phyloP scores from a whole-genome alignment of 2,329 filamentous ascomycete genomes.

The Zasmidium citrigriseum region DNA sequence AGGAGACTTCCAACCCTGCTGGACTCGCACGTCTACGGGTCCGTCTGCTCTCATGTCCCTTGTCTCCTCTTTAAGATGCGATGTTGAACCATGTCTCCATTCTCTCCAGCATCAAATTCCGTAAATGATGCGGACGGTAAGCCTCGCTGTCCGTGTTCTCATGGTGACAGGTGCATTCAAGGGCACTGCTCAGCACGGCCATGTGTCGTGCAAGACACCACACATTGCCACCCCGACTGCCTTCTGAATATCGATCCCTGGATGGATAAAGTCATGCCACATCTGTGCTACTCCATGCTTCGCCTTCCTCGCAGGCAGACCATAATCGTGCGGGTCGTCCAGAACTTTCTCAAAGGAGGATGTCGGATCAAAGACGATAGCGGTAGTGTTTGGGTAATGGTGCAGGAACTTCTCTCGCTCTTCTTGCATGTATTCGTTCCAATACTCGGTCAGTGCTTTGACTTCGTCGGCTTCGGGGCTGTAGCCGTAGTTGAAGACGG shows the following conservation, averaged over 20 bases:
- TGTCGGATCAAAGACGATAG: neutral
- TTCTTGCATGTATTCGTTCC: neutral
- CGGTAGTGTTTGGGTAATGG: neutral
- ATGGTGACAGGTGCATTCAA: no score
- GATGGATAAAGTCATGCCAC: conserved; percentile 7
- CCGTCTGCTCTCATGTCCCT: no score
- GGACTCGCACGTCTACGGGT: no score
- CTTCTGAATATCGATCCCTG: conserved; percentile 1
- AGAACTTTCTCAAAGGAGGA: neutral
- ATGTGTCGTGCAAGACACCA: neutral
- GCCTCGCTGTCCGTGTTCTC: no score
- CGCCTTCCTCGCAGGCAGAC: neutral
- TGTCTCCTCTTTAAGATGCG: no score
- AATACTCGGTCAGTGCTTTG: neutral
- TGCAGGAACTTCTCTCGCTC: neutral
- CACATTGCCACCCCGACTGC: conserved; percentile 14
- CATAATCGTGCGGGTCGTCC: neutral
- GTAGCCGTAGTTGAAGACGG: neutral
- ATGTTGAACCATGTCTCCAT: no score
- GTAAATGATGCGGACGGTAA: no score
- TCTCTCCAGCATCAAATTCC: no score
- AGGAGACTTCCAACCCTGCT: no score
- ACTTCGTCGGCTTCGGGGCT: neutral
- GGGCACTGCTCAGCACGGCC: neutral
- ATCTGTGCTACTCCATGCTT: neutral